These are phyloP conservation scores for Russula foetens DNA, from an alignment of 768 basidiomycete genomes.

Conservation along the genomic window DNA sequence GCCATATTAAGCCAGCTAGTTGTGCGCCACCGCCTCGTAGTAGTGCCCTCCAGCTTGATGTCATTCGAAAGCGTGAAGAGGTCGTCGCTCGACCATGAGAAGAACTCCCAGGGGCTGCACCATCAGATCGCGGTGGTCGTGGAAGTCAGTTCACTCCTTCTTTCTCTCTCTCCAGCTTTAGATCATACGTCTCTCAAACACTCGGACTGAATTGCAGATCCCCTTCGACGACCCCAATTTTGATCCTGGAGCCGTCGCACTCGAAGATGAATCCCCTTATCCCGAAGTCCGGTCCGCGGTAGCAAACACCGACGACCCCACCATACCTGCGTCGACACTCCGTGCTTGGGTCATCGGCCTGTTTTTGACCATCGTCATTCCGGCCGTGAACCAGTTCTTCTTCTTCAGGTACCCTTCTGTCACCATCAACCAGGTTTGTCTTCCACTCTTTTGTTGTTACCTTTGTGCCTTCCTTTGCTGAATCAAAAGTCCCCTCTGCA, in stretches of 20 bases:
- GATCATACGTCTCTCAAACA: too few relatives aligned
- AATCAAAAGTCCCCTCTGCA: neutral
- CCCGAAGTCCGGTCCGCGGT: constrained; percentile 47
- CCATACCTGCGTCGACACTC: constrained; percentile 31
- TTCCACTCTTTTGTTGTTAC: too few relatives aligned
- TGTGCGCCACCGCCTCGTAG: too few relatives aligned
- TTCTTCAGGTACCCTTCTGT: constrained; percentile 57
- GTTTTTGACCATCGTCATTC: constrained; percentile 48
- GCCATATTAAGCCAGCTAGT: too few relatives aligned
- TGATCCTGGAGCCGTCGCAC: constrained; percentile 24
- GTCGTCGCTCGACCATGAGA: too few relatives aligned
- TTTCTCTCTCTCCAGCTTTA: too few relatives aligned
- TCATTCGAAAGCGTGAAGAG: too few relatives aligned
- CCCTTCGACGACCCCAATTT: constrained; percentile 31
- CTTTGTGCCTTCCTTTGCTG: neutral
- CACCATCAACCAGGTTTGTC: constrained; percentile 23
- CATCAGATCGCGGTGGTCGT: too few relatives aligned
- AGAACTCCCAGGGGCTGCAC: too few relatives aligned
- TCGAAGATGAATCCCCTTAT: constrained; percentile 45
- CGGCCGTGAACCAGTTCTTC: constrained; percentile 76
- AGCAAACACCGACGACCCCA: constrained; percentile 40
- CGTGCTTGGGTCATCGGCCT: constrained; percentile 34
- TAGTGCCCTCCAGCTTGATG: too few relatives aligned
- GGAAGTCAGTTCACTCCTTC: too few relatives aligned
- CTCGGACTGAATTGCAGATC: too few relatives aligned